phyloP scores from a whole-genome alignment of 148 eudicot species.

The Limonium bicolor region DNA sequence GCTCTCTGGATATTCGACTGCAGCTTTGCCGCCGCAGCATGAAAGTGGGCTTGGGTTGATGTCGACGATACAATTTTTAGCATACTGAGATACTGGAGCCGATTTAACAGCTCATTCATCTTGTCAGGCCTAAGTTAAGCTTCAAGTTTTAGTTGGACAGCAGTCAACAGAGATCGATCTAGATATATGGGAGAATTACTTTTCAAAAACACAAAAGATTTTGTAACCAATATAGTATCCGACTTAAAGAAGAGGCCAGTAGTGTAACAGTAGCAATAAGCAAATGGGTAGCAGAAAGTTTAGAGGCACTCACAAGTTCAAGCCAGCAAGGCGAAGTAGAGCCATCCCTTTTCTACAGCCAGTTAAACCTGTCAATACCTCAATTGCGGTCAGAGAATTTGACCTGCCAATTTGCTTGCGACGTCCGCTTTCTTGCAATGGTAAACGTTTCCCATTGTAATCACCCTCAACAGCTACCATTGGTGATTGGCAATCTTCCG shows the following conservation, averaged over 20 bases:
- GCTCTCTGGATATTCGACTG: slow-evolving; percentile 12
- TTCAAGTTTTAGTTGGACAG: too few species aligned
- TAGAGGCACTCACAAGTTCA: slow-evolving; percentile 19
- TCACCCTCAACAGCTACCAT: slow-evolving; percentile 8
- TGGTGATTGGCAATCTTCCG: slow-evolving; percentile 13
- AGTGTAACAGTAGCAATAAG: background rate
- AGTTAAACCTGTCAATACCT: slow-evolving; percentile 11
- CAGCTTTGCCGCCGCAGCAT: slow-evolving; percentile 4
- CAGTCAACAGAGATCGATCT: background rate
- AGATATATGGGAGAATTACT: background rate
- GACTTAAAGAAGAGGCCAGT: background rate
- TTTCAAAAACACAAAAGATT: background rate
- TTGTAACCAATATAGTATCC: too few species aligned
- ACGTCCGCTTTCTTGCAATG: slow-evolving; percentile 7
- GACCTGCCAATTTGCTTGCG: slow-evolving; percentile 6
- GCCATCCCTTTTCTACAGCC: slow-evolving; percentile 12
- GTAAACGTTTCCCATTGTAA: background rate
- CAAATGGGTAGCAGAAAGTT: background rate
- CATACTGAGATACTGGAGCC: slow-evolving; percentile 13
- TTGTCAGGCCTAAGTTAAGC: slow-evolving; percentile 14
- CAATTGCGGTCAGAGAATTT: slow-evolving; percentile 13
- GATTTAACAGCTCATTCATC: slow-evolving; percentile 13
- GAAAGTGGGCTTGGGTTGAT: slow-evolving; percentile 7
- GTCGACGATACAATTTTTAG: slow-evolving; percentile 7
- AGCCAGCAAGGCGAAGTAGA: slow-evolving; percentile 18